Evolutionary conservation across 1,139 yeast genomes (phyloP).

Genomic region (Debaryomyces sp.): DNA sequence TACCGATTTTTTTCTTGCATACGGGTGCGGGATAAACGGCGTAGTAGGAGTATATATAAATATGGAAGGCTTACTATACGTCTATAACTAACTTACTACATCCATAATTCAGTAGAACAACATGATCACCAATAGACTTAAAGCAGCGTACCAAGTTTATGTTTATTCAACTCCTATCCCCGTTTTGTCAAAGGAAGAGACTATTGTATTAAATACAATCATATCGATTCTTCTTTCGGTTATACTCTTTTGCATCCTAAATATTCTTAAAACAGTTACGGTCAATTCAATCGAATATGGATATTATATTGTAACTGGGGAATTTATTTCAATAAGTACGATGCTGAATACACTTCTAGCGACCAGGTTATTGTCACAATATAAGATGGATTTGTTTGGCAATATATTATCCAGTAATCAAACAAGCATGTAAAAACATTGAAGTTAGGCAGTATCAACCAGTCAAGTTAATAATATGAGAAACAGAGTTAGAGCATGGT

Average conservation of each 20-base stretch:
- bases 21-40: neutral
- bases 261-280: constrained; percentile 20
- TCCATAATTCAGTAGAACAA: neutral
- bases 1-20: neutral
- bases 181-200: constrained; percentile 28
- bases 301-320: constrained; percentile 25
- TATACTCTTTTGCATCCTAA: constrained; percentile 20
- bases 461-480: neutral
- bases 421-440: neutral
- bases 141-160: constrained; percentile 24
- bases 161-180: constrained; percentile 33
- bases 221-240: constrained; percentile 18
- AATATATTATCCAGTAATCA: neutral
- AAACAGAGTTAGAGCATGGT: neutral
- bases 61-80: neutral
- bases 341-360: constrained; percentile 1
- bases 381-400: neutral
- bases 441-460: neutral
- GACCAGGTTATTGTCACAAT: neutral
- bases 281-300: constrained; percentile 17
- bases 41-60: neutral
- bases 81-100: neutral
- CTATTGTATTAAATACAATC: constrained; percentile 21
- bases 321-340: constrained; percentile 13
- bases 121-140: constrained; percentile 11